These are phyloP conservation scores for Diophrys appendiculata DNA, from an alignment of 73 alveolate genomes.

Conservation along the genomic window DNA sequence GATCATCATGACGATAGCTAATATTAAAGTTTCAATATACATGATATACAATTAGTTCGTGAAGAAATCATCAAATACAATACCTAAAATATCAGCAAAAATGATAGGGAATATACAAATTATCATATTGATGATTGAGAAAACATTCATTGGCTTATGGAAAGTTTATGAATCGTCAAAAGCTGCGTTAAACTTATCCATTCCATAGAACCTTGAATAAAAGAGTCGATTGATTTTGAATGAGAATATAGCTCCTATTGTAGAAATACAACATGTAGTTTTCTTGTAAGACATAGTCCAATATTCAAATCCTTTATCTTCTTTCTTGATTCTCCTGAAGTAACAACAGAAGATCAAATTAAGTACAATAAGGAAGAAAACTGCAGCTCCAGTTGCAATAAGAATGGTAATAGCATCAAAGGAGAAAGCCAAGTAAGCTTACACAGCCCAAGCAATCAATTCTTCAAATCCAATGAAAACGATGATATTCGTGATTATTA, in stretches of 20 bases:
- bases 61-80: neutral
- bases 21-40: neutral
- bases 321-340: neutral
- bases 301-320: constrained; percentile 15
- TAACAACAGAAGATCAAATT: neutral
- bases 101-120: neutral
- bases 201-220: constrained; percentile 20
- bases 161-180: neutral
- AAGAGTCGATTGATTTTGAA: constrained; percentile 11
- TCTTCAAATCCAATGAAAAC: constrained; percentile 20
- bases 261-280: neutral
- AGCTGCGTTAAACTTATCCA: constrained; percentile 13
- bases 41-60: neutral
- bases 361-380: neutral
- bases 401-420: neutral
- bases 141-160: neutral
- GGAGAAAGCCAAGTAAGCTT: neutral
- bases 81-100: constrained; percentile 9
- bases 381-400: constrained; percentile 1
- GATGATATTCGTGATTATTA: constrained; percentile 4
- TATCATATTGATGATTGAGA: neutral
- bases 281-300: constrained; percentile 14
- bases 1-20: neutral
- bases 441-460: constrained; percentile 2
- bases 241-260: constrained; percentile 1